These are phyloP conservation scores for Gastrolobium villosum DNA, from an alignment of 306 rosid genomes.

Conservation along the genomic window DNA sequence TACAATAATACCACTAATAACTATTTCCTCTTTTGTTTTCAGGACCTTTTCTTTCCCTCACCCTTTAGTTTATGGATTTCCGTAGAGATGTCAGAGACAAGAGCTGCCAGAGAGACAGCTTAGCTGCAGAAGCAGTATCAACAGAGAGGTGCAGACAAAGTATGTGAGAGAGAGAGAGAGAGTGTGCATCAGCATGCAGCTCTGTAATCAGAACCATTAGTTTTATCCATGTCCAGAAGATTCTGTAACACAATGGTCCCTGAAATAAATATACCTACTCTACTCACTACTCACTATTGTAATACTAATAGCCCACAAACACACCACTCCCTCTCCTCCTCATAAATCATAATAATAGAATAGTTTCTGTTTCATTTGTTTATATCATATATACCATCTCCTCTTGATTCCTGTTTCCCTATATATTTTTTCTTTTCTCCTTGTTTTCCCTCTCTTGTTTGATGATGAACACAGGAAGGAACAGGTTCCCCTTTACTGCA, in stretches of 20 bases:
- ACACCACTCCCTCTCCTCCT: conserved; percentile 3
- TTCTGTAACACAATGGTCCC: conserved; percentile 80
- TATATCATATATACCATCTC: background rate
- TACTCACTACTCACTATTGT: conserved; percentile 23
- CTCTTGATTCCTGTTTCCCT: background rate
- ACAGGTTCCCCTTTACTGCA: conserved; percentile 75
- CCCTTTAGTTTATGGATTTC: conserved; percentile 79
- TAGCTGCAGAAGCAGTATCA: conserved; percentile 60
- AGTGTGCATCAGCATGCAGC: conserved; percentile 59
- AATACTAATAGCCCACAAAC: conserved; percentile 49
- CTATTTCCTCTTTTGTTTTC: conserved; percentile 49
- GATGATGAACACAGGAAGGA: conserved; percentile 59
- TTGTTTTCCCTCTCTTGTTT: background rate
- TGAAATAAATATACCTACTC: conserved; percentile 87
- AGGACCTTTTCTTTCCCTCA: conserved; percentile 18
- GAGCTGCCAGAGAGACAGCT: conserved; percentile 70
- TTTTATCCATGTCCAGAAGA: conserved; percentile 77
- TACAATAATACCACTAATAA: conserved; percentile 33
- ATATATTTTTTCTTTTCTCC: background rate
- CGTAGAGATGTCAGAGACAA: conserved; percentile 90
- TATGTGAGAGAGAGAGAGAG: conserved; percentile 15
- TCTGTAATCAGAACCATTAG: conserved; percentile 81
- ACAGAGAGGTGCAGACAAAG: no score
- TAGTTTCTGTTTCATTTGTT: conserved; percentile 28
- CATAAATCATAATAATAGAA: background rate